Conservation (phyloP, 1,284 basidiomycete genomes). For the Heterobasidion parviporum region DNA sequence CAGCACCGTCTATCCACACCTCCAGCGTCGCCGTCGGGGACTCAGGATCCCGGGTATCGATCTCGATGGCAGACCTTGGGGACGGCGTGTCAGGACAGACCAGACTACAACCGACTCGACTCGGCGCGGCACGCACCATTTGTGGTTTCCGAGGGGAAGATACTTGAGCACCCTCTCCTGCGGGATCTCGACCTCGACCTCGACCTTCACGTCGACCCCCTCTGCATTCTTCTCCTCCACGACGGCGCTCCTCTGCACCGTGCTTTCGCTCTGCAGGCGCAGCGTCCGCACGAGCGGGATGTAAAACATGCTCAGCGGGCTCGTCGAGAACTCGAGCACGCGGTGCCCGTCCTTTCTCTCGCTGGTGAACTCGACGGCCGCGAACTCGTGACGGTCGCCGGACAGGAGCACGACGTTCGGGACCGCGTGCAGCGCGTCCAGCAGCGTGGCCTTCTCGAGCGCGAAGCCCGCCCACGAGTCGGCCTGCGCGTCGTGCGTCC, state of each 20-base stretch:
- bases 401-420: conserved; percentile 67
- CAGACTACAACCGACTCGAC: background rate
- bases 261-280: conserved; percentile 31
- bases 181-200: conserved; percentile 32
- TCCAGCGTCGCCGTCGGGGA: conserved; percentile 48
- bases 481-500: conserved; percentile 57
- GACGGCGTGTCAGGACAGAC: background rate
- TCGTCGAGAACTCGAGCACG: conserved; percentile 49
- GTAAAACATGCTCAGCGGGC: conserved; percentile 71
- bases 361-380: conserved; percentile 54
- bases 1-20: conserved; percentile 57
- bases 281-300: conserved; percentile 53
- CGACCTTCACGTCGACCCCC: conserved; percentile 11
- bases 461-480: conserved; percentile 73
- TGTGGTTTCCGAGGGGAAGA: conserved; percentile 51
- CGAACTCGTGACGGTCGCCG: conserved; percentile 78
- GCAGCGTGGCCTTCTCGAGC: conserved; percentile 51
- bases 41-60: conserved; percentile 56
- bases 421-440: conserved; percentile 54
- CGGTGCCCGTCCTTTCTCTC: conserved; percentile 26
- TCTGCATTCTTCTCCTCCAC: conserved; percentile 10
- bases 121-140: conserved; percentile 36
- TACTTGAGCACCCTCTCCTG: conserved; percentile 63
- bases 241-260: conserved; percentile 25
- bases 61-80: conserved; percentile 59